A percentile compares a stretch with the other conserved stretches of the same genome.
Evolutionary conservation across 2,329 filamentous ascomycete species (phyloP).

Genomic region (Aspergillus thermomutatus): DNA sequence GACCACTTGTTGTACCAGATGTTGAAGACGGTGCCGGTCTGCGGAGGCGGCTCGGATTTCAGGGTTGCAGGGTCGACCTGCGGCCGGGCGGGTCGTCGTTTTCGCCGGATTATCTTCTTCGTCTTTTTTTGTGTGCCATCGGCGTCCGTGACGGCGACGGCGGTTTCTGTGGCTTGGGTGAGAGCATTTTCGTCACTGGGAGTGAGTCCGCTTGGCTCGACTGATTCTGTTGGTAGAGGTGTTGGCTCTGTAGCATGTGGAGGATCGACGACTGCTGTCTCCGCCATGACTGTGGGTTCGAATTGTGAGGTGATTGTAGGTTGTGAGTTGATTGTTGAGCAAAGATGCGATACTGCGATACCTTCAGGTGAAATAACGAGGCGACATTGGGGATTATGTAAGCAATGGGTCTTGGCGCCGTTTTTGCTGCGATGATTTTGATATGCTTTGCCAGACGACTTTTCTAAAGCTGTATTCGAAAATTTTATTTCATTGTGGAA

Average conservation of each 20-base stretch:
- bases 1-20: slow-evolving; percentile 99
- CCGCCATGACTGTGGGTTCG: slow-evolving; percentile 23
- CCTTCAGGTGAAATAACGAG: slow-evolving; percentile 4
- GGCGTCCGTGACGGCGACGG: slow-evolving; percentile 10
- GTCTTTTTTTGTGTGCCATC: slow-evolving; percentile 56
- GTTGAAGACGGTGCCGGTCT: slow-evolving; percentile 95
- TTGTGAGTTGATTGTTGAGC: slow-evolving; percentile 3
- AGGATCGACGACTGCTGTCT: slow-evolving; percentile 22
- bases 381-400: slow-evolving; percentile 13
- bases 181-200: slow-evolving; percentile 18
- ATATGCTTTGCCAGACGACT: slow-evolving; percentile 9
- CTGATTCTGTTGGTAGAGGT: slow-evolving; percentile 44
- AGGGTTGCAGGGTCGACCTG: slow-evolving; percentile 85
- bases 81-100: slow-evolving; percentile 81
- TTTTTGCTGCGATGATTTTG: slow-evolving; percentile 14
- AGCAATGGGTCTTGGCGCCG: slow-evolving; percentile 15
- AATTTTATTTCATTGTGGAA: background rate
- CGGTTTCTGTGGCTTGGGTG: slow-evolving; percentile 14
- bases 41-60: slow-evolving; percentile 79
- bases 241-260: slow-evolving; percentile 50
- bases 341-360: slow-evolving; percentile 1
- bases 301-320: background rate
- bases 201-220: slow-evolving; percentile 27
- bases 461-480: background rate
- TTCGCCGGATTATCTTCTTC: slow-evolving; percentile 90